These are phyloP conservation scores for Silene latifolia DNA, from an alignment of 148 eudicot genomes.

Conservation along the genomic window DNA sequence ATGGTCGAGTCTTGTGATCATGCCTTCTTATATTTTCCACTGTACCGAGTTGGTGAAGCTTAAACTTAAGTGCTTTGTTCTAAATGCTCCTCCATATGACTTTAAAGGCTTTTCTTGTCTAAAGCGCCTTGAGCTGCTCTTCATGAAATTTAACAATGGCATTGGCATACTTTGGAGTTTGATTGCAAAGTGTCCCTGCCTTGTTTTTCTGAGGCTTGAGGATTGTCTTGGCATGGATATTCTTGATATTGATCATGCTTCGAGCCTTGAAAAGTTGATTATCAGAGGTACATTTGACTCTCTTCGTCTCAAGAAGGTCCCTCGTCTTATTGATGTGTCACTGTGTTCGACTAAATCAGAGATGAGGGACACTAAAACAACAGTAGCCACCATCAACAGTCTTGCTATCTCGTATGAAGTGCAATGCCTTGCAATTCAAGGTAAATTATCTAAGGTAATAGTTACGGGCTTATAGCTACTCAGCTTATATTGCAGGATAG, in stretches of 20 bases:
- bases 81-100: not conserved
- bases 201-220: not conserved
- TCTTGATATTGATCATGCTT: not conserved
- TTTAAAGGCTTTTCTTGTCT: not conserved
- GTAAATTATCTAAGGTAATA: too few relatives aligned
- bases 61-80: not conserved
- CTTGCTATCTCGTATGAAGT: too few relatives aligned
- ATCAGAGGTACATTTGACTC: not conserved
- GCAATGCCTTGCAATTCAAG: too few relatives aligned
- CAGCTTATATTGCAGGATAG: too few relatives aligned
- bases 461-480: too few relatives aligned
- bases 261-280: not conserved
- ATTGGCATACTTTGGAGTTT: not conserved
- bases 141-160: not conserved
- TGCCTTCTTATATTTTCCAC: not conserved
- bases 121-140: not conserved
- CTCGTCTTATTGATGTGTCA: not conserved
- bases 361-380: not conserved
- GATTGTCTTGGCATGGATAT: not conserved
- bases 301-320: not conserved
- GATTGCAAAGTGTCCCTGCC: not conserved
- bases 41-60: constrained; percentile 8
- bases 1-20: not conserved
- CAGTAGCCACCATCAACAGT: too few relatives aligned
- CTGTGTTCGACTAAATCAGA: not conserved